Conservation (phyloP, 2,329 filamentous ascomycete species). For the Fusarium subtropicale region DNA sequence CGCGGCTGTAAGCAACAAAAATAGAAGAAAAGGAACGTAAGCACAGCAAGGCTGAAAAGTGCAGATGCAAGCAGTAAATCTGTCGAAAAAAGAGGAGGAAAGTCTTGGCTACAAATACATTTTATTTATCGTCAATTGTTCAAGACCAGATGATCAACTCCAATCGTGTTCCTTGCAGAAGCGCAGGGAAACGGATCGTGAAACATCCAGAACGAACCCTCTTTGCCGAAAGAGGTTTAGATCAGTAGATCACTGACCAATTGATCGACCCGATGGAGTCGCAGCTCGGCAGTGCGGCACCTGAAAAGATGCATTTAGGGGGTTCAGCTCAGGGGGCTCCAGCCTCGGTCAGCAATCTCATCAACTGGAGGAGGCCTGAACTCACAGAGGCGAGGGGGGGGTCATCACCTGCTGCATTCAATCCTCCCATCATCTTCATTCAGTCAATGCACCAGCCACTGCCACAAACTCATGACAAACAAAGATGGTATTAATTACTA, state of each 20-base stretch:
- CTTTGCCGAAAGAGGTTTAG: not conserved
- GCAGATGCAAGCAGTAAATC: not conserved
- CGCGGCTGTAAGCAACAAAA: constrained; percentile 3
- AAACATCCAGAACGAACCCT: constrained; percentile 19
- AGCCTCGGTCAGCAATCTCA: no score
- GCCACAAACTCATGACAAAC: not conserved
- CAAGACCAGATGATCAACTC: constrained; percentile 1
- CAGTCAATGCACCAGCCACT: not conserved
- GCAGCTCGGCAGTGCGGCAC: constrained; percentile 13
- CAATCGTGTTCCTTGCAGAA: constrained; percentile 19
- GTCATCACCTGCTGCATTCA: not conserved
- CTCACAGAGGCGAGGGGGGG: not conserved
- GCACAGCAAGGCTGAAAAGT: constrained; percentile 2
- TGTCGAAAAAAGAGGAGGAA: not conserved
- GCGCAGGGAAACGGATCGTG: constrained; percentile 16
- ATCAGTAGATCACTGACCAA: constrained; percentile 2
- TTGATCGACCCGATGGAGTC: constrained; percentile 9
- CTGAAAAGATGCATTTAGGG: not conserved
- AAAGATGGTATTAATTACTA: constrained; percentile 5
- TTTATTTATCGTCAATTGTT: not conserved
- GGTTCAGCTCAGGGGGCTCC: not conserved
- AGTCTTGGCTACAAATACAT: not conserved
- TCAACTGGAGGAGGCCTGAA: not conserved
- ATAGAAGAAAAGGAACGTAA: constrained; percentile 13
- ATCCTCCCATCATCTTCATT: not conserved